A percentile compares a stretch with the other conserved stretches of the same genome.
Evolutionary conservation across 495 filamentous ascomycete species (phyloP).

Genomic region (Alectoria sarmentosa): DNA sequence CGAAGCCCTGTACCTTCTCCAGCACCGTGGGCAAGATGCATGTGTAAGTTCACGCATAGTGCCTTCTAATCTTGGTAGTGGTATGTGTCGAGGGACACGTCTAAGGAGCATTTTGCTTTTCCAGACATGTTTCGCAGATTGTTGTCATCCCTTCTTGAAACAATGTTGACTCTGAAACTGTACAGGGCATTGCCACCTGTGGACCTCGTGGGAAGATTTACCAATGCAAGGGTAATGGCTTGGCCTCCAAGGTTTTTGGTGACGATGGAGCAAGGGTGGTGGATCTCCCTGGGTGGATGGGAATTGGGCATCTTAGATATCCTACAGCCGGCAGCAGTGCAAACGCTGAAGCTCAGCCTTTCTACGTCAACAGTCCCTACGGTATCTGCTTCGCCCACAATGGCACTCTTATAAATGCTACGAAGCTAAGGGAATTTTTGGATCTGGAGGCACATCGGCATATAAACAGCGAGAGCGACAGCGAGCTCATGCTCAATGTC

Average conservation of each 20-base stretch:
- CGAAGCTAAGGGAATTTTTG: no score
- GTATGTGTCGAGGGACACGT: no score
- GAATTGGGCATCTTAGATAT: conserved; percentile 82
- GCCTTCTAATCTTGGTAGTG: no score
- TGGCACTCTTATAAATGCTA: no score
- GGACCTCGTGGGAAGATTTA: conserved; percentile 75
- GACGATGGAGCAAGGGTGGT: conserved; percentile 59
- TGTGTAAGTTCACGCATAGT: conserved; percentile 45
- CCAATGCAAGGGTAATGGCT: conserved; percentile 61
- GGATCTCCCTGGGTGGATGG: conserved; percentile 85
- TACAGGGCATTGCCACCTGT: conserved; percentile 55
- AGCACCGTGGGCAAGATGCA: conserved; percentile 76
- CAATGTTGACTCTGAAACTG: no score
- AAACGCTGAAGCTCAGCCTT: conserved; percentile 74
- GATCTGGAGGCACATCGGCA: no score
- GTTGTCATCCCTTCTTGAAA: no score
- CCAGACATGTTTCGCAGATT: no score
- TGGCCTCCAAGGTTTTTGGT: conserved; percentile 62
- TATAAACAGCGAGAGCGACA: no score
- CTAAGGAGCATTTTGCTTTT: no score
- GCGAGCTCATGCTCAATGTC: no score
- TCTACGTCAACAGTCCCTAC: conserved; percentile 71
- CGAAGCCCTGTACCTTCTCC: conserved; percentile 81
- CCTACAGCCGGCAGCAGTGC: conserved; percentile 84
- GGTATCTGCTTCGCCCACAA: conserved; percentile 35